Conservation (phyloP, 352 stramenopile species). For the Pythium brassicae region DNA sequence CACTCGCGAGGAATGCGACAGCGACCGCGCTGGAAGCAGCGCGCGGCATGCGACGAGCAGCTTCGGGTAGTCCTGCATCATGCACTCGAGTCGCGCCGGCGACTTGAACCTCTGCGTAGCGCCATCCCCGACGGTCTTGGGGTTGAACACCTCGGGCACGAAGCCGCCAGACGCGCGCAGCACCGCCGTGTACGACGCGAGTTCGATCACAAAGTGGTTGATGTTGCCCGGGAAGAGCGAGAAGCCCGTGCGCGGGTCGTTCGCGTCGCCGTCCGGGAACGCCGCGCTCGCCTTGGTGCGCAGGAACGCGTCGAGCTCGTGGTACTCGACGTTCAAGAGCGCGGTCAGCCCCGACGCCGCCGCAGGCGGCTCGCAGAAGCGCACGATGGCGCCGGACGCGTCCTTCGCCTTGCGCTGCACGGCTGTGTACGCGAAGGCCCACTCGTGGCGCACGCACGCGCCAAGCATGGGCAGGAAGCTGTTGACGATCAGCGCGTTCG, state of each 20-base stretch:
- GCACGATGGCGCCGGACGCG: slow-evolving; percentile 64
- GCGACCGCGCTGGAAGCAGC: slow-evolving; percentile 8
- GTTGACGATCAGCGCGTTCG: slow-evolving; percentile 95
- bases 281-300: slow-evolving; percentile 28
- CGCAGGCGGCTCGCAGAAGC: slow-evolving; percentile 30
- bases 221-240: slow-evolving; percentile 74
- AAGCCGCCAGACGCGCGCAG: slow-evolving; percentile 42
- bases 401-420: slow-evolving; percentile 94
- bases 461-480: slow-evolving; percentile 87
- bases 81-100: slow-evolving; percentile 65
- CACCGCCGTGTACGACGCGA: slow-evolving; percentile 48
- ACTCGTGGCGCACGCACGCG: slow-evolving; percentile 76
- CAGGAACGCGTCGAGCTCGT: slow-evolving; percentile 69
- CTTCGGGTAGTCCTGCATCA: slow-evolving; percentile 80
- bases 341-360: slow-evolving; percentile 6
- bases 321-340: slow-evolving; percentile 75
- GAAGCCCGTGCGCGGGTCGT: slow-evolving; percentile 45
- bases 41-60: slow-evolving; percentile 31
- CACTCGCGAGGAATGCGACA: slow-evolving; percentile 4
- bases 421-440: slow-evolving; percentile 92
- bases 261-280: slow-evolving; percentile 59
- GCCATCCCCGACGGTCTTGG: slow-evolving; percentile 34
- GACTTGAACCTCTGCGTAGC: slow-evolving; percentile 49
- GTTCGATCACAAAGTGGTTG: slow-evolving; percentile 56
- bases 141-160: slow-evolving; percentile 72